Base-by-base conservation (phyloP, 306 rosid genomes). In the Sechiopsis laciniata region DNA sequence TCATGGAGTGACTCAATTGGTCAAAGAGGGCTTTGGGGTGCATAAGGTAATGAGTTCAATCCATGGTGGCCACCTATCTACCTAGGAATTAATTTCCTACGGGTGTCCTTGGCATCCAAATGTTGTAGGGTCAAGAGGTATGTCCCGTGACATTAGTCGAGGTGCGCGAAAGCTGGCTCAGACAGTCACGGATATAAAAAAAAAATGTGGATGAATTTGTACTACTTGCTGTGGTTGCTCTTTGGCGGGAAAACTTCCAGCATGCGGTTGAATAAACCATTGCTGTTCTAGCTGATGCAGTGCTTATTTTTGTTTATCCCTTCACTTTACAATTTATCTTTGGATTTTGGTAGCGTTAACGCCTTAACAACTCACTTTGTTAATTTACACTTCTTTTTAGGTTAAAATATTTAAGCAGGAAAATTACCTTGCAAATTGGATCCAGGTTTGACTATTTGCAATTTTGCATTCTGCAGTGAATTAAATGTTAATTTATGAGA, bases 341-440 rank as follows among this genome's bases (percentile, higher is more conserved):
- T 3, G 59, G 13, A 51, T 51, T 50, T 51, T 46, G 40, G 58
- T 50, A 45, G 57, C 0, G 13, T 60, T 9, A 40, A 51, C 70
- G 48, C 55, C 29, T 75, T 9, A 11, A 22, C 24, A 8, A 19
- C 61, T 74, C n/a, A 48, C 17, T 70, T 61, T 66, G 32, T 78
- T 69, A 24, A 24, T 70, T 52, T 14, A 69, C 10, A 24, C 52
- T 58, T 62, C 75, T 82, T 81, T 88, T 81, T 72, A 89, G 99
- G 99, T 86, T 91, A 91, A 95, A 80, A 88, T 89, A 75, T 95
- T 95, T 79, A 80, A 10, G 85, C 82, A 95, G 79, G 97, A 89
- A 69, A 95, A 91, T 77, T 95, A 95, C 91, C 96, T 95, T 10
- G 96, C 85, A 48, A 95, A 95, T 80, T 95, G 99, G 99, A 95